Base-by-base conservation (phyloP, 768 basidiomycete genomes). In the Gloeopeniophorella convolvens region DNA sequence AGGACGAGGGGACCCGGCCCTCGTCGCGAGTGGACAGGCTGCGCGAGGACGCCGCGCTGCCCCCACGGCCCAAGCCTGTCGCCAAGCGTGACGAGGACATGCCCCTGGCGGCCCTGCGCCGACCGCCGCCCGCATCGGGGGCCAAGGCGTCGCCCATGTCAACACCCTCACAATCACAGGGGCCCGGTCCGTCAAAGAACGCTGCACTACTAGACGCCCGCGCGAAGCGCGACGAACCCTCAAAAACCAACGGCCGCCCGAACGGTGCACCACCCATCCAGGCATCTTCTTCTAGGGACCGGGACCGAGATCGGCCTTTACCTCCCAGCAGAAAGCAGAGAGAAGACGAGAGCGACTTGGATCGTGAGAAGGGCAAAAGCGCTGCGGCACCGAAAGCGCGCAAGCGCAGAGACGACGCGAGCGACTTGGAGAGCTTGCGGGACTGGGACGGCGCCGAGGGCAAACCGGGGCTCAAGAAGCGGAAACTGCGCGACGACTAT, bases 201-300 rank as follows among this genome's bases (percentile, higher is more conserved):
- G 50, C 49, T n/a, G 58, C 55, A 0, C 59, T 62, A 3, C 51
- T 60, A 0, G 69, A 69, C n/a, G 15, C 58, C 20, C 68, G 69
- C 16, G 21, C 60, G 23, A 60, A 60, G 28, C 63, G 63, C 30
- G 52, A 59, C n/a, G 52, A 65, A 16, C 59, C 68, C 9, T 55
- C 60, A 9, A 37, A 65, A 2, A 63, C 70, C 6, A 50, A 26
- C 2, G 61, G 70, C 21, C 66, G 71, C 16, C 56, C 59, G 5
- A 72, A 68, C 46, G 66, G 70, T 5, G 54, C 61, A 4, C 62
- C 70, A 15, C 58, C 65, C 13, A 53, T 59, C 3, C 56, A 64
- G 0, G 57, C 65, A 9, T 55, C 65, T 15, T 45, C 61, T 3
- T 45, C 42, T 21, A 41, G 50, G 40, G 60, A 63, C 45, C 47